Evolutionary conservation across 805 yeast species (phyloP).

Genomic region (Teunomyces panamensis): DNA sequence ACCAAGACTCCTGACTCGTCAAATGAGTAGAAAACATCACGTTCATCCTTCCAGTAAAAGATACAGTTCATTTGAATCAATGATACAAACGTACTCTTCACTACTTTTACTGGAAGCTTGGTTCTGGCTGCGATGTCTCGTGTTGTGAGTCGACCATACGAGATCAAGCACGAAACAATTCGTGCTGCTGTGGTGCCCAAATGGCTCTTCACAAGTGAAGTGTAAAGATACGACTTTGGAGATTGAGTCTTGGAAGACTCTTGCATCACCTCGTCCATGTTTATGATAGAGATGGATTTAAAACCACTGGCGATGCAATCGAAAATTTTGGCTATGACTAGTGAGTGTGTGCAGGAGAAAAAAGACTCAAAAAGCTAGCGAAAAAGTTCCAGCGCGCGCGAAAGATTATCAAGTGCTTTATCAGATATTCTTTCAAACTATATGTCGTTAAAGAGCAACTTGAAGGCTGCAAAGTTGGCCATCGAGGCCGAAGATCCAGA

Average conservation of each 20-base stretch:
- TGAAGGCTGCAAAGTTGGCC: constrained; percentile 44
- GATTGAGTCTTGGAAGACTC: constrained; percentile 49
- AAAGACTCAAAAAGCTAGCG: too few species aligned
- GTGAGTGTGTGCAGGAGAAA: neutral
- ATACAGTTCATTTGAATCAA: constrained; percentile 79
- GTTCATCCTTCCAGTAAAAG: constrained; percentile 54
- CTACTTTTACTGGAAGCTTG: constrained; percentile 45
- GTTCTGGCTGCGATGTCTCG: constrained; percentile 50
- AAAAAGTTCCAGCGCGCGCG: too few species aligned
- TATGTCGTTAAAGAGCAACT: constrained; percentile 24
- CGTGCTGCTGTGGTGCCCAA: constrained; percentile 74
- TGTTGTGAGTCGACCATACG: constrained; percentile 64
- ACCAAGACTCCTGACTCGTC: constrained; percentile 62
- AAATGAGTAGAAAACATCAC: constrained; percentile 50
- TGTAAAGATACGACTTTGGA: constrained; percentile 58
- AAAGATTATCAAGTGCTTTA: neutral
- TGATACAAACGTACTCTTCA: constrained; percentile 68
- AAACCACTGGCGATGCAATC: neutral
- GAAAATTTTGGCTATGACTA: neutral
- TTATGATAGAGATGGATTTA: neutral
- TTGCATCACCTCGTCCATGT: constrained; percentile 17
- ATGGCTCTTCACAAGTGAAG: constrained; percentile 49
- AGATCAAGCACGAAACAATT: constrained; percentile 57
- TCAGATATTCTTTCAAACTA: too few species aligned
- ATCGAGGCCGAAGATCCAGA: constrained; percentile 58